Evolutionary conservation across 208 protist species (phyloP), one percentile per base, ranked within the genome.

Genomic region (Leishmania amazonensis): DNA sequence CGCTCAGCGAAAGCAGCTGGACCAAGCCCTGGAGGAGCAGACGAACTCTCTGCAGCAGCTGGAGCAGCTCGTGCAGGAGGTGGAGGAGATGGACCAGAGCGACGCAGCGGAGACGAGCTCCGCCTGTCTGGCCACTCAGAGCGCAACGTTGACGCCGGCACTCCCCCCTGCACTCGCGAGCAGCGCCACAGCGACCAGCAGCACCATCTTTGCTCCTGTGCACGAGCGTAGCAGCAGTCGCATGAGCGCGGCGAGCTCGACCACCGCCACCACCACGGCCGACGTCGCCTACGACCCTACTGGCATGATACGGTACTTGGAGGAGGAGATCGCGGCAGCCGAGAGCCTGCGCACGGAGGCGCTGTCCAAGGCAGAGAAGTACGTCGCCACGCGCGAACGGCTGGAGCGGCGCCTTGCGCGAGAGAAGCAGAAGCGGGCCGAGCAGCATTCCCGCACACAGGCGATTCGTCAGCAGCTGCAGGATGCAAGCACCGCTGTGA

Each of bases 291-390:
- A 90, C 78, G 89, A 93, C 85, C 85, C 90, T 17, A 85, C 85
- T 47, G 91, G 90, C 42, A 92, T 94, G 88, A 86, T 94, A 2
- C 86, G 87, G 35, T 94, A 94, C 78, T 75, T 97, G 28, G 73
- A 86, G 68, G 87, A 91, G 54, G 90, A 93, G 72, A 93, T 97
- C 11, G 81, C 79, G 19, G 81, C 91, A 35, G 89, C 93, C 31
- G 89, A 94, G 80, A 60, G 67, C 35, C 78, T 95, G 75, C 91
- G 89, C 54, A 75, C 53, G 47, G 93, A 97, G n/a, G 92, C 87
- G 17, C 54, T 88, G 35, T 79, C 81, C 54, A 85, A 85, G 6
- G 90, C 84, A 17, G 87, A 87, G n/a, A 72, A 79, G n/a, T 97
- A 94, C 83, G 81, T 78, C n/a, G 68, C 81, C 45, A 88, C 81